phyloP scores from a whole-genome alignment of 345 rosid genomes.

The Sisymbrium irio region DNA sequence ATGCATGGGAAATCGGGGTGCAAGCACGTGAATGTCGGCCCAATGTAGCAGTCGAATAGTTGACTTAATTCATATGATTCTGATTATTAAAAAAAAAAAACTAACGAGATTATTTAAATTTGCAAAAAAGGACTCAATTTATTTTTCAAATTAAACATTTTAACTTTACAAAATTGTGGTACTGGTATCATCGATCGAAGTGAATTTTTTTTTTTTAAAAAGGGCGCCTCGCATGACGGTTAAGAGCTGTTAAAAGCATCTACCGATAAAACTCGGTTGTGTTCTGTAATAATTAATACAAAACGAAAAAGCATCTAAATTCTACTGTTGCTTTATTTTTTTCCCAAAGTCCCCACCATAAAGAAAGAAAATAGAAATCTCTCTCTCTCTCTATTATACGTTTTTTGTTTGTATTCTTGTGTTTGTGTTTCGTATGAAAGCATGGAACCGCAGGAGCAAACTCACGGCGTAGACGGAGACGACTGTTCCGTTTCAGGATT shows the following conservation, averaged over 20 bases:
- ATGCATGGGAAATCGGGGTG: constrained; percentile 48
- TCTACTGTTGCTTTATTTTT: not conserved
- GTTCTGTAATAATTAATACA: not conserved
- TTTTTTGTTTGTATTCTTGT: constrained; percentile 9
- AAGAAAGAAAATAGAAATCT: not conserved
- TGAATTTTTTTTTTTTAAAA: constrained; percentile 2
- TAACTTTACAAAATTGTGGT: no score
- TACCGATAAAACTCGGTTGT: not conserved
- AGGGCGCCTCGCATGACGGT: constrained; percentile 30
- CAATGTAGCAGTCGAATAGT: constrained; percentile 39
- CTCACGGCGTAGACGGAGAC: not conserved
- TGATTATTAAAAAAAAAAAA: not conserved
- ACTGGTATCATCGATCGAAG: constrained; percentile 9
- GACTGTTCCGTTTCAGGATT: constrained; percentile 37
- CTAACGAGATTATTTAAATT: not conserved
- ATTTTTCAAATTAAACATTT: not conserved
- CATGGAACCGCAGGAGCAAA: constrained; percentile 63
- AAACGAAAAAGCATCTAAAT: constrained; percentile 3
- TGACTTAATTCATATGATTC: constrained; percentile 29
- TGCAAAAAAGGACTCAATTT: not conserved
- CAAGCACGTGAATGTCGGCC: constrained; percentile 56
- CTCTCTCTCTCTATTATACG: constrained; percentile 11
- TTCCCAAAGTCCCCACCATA: not conserved
- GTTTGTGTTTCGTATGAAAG: constrained; percentile 13
- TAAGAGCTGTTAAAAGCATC: constrained; percentile 18